Base-by-base conservation (phyloP, 495 filamentous ascomycete genomes). In the Glutinoglossum americanum region DNA sequence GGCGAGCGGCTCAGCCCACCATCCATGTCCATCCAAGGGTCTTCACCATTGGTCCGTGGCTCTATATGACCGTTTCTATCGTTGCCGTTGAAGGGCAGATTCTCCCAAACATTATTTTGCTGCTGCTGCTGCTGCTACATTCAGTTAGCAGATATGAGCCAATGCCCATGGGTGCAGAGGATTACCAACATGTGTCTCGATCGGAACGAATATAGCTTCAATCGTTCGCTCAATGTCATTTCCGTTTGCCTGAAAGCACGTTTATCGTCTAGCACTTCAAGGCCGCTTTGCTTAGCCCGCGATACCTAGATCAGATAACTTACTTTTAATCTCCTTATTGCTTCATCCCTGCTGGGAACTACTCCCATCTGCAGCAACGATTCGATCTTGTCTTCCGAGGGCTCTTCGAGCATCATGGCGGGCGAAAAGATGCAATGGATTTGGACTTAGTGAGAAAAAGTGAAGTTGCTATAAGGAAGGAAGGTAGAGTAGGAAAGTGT, bases 251-350 rank as follows among this genome's bases (percentile, higher is more conserved):
- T 51, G 25, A 3, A 39, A 30, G 25, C 37, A 26, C 23, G 10
- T 45, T 51, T 39, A 57, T 27, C 28, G 7, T 53, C 35, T 51
- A 6, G 47, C 47, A 58, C 25, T 25, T 58, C 8, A 53, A 54
- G 21, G 15, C 21, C 27, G 51, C 57, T 62, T 51, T 73, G 73
- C 57, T 64, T 54, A 32, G 57, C 62, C 17, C 45, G 33, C n/a
- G 47, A 33, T 33, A 28, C 25, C 41, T 26, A 41, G 39, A n/a
- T 51, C 30, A 17, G 56, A 25, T 3, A 32, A 17, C 28, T 13
- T 66, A 73, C 73, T 66, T 69, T 73, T 25, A 75, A 57, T 45
- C 66, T 68, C 19, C 55, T 62, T 41, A 72, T 64, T 7, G 64
- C 67, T 47, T 72, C 66, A 5, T 55, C 32, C 21, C 68, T 65